Conservation (phyloP, 768 basidiomycete genomes). For the Chalciporus pseudorubinellus region DNA sequence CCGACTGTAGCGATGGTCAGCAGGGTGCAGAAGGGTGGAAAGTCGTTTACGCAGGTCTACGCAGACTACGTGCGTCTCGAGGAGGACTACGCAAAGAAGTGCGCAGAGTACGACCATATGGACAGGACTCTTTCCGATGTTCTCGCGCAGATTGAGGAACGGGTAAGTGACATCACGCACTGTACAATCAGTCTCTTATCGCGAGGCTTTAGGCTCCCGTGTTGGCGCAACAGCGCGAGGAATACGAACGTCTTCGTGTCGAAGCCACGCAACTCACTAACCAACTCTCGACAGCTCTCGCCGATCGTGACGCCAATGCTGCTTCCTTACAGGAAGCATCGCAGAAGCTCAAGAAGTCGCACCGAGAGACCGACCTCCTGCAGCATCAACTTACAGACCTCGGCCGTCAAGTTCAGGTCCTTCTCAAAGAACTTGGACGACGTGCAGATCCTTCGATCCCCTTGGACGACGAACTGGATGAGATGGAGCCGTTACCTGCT, state of each 20-base stretch:
- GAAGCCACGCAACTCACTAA: conserved; percentile 79
- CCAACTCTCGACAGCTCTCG: conserved; percentile 72
- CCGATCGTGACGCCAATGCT: conserved; percentile 69
- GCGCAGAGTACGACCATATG: conserved; percentile 81
- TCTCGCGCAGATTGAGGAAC: conserved; percentile 87
- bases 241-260: conserved; percentile 80
- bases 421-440: conserved; percentile 79
- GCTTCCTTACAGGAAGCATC: conserved; percentile 53
- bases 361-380: conserved; percentile 63
- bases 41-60: conserved; percentile 94
- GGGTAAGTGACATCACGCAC: conserved; percentile 41
- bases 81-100: conserved; percentile 75
- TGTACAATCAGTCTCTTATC: neutral
- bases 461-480: conserved; percentile 57
- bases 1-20: conserved; percentile 88
- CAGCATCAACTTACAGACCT: conserved; percentile 79
- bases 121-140: conserved; percentile 77
- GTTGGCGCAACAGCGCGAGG: conserved; percentile 82
- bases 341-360: conserved; percentile 59
- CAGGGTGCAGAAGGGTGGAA: conserved; percentile 75
- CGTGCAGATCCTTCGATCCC: conserved; percentile 81
- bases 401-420: conserved; percentile 76
- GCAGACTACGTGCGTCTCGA: conserved; percentile 85
- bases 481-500: conserved; percentile 44
- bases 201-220: conserved; percentile 68